A percentile compares a stretch with the other conserved stretches of the same genome.
Evolutionary conservation across 2,329 filamentous ascomycete species (phyloP).

Genomic region (Microsporum canis): DNA sequence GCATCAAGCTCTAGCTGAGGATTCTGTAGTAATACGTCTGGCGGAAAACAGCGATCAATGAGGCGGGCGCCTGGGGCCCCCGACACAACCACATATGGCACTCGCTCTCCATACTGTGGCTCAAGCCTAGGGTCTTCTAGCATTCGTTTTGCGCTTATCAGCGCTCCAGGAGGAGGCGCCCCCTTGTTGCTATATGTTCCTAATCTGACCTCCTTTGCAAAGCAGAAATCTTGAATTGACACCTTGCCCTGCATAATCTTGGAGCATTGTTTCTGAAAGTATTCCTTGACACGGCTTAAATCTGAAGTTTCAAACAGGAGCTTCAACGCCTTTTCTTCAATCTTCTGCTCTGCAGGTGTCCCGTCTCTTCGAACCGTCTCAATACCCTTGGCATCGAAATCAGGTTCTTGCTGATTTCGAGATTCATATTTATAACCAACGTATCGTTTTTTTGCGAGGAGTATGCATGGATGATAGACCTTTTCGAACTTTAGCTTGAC

Average conservation of each 20-base stretch:
- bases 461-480: slow-evolving; percentile 87
- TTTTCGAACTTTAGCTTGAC: slow-evolving; percentile 98
- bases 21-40: slow-evolving; percentile 67
- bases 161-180: slow-evolving; percentile 69
- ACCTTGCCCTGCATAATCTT: slow-evolving; percentile 87
- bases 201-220: slow-evolving; percentile 81
- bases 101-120: slow-evolving; percentile 87
- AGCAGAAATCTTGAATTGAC: slow-evolving; percentile 91
- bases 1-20: slow-evolving; percentile 73
- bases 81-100: slow-evolving; percentile 86
- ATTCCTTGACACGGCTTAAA: slow-evolving; percentile 73
- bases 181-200: slow-evolving; percentile 78
- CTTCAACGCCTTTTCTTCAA: slow-evolving; percentile 83
- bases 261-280: slow-evolving; percentile 78
- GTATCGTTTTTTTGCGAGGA: slow-evolving; percentile 94
- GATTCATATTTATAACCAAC: slow-evolving; percentile 95
- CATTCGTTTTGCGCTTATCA: slow-evolving; percentile 81
- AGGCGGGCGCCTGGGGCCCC: slow-evolving; percentile 77
- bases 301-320: slow-evolving; percentile 84
- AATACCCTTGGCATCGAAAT: slow-evolving; percentile 96
- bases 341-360: slow-evolving; percentile 89
- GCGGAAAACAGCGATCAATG: slow-evolving; percentile 80
- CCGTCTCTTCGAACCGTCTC: slow-evolving; percentile 94
- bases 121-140: slow-evolving; percentile 73
- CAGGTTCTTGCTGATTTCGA: slow-evolving; percentile 60